A percentile compares a stretch with the other conserved stretches of the same genome.
phyloP scores from a whole-genome alignment of 768 basidiomycete species.

The Boletus patriciae region DNA sequence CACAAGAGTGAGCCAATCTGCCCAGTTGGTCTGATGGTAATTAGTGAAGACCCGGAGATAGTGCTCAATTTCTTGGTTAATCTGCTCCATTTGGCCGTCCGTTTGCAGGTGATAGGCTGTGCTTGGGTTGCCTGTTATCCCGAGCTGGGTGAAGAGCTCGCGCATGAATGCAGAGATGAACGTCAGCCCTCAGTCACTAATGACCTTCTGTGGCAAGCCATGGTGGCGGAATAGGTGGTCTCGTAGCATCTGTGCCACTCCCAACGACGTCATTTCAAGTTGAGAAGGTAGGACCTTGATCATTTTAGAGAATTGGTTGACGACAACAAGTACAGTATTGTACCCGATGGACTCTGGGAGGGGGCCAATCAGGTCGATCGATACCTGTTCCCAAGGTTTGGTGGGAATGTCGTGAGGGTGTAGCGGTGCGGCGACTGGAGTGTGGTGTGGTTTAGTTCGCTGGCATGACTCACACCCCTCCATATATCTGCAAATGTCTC shows the following conservation, averaged over 20 bases:
- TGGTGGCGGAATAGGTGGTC: slow-evolving; percentile 28
- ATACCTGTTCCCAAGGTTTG: background rate
- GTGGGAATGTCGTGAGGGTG: slow-evolving; percentile 11
- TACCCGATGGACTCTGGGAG: slow-evolving; percentile 7
- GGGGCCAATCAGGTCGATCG: slow-evolving; percentile 7
- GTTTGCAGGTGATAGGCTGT: slow-evolving; percentile 48
- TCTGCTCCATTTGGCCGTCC: slow-evolving; percentile 42
- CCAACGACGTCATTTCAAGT: slow-evolving; percentile 17
- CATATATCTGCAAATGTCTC: slow-evolving; percentile 22
- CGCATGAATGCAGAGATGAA: slow-evolving; percentile 24
- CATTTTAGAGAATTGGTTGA: slow-evolving; percentile 15
- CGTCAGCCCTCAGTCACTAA: slow-evolving; percentile 16
- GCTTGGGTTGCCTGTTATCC: slow-evolving; percentile 34
- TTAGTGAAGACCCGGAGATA: slow-evolving; percentile 38
- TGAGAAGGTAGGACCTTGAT: slow-evolving; percentile 16
- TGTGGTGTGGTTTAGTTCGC: slow-evolving; percentile 20
- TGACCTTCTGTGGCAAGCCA: slow-evolving; percentile 27
- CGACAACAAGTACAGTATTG: slow-evolving; percentile 11
- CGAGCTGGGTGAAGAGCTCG: slow-evolving; percentile 29
- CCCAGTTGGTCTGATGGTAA: slow-evolving; percentile 38
- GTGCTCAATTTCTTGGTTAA: slow-evolving; percentile 42
- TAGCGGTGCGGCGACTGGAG: slow-evolving; percentile 3
- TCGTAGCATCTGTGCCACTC: slow-evolving; percentile 16
- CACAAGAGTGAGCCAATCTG: slow-evolving; percentile 30
- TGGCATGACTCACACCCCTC: slow-evolving; percentile 30